Evolutionary conservation across 2,329 filamentous ascomycete genomes (phyloP).

Genomic region (Mariannaea elegans): DNA sequence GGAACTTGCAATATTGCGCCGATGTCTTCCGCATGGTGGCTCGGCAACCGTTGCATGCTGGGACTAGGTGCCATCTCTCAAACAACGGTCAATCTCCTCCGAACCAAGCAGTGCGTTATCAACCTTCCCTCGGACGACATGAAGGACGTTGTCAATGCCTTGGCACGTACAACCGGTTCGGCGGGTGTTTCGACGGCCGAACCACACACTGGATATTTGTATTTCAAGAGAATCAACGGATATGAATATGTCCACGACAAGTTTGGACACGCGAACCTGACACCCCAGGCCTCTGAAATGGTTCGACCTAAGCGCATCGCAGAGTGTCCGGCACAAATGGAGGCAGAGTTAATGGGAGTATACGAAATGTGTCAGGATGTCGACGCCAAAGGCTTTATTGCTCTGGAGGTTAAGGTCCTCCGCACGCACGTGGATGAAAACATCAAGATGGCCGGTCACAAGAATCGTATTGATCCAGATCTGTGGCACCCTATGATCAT

Average conservation of each 20-base stretch:
- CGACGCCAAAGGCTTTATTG: conserved; percentile 14
- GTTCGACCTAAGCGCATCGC: conserved; percentile 46
- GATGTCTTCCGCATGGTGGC: conserved; percentile 57
- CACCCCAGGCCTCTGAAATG: conserved; percentile 44
- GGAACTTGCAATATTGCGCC: conserved; percentile 51
- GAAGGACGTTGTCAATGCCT: conserved; percentile 45
- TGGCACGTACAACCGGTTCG: conserved; percentile 50
- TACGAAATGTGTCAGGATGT: conserved; percentile 46
- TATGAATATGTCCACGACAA: conserved; percentile 53
- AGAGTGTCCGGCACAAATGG: conserved; percentile 55
- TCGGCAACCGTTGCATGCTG: conserved; percentile 53
- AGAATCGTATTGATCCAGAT: conserved; percentile 53
- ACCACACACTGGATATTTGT: too few species aligned
- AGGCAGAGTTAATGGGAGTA: conserved; percentile 46
- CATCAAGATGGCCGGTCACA: conserved; percentile 46
- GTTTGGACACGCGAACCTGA: conserved; percentile 45
- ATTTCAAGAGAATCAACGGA: conserved; percentile 38
- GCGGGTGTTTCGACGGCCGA: conserved; percentile 35
- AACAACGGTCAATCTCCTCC: conserved; percentile 51
- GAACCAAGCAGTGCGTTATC: conserved; percentile 53
- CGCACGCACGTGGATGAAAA: conserved; percentile 45
- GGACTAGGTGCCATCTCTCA: conserved; percentile 48
- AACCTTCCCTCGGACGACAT: conserved; percentile 51
- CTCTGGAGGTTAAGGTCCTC: conserved; percentile 32
- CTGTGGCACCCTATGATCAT: conserved; percentile 55